phyloP scores from a whole-genome alignment of 1,139 yeast species.

The Zygosaccharomyces pseudobailii region DNA sequence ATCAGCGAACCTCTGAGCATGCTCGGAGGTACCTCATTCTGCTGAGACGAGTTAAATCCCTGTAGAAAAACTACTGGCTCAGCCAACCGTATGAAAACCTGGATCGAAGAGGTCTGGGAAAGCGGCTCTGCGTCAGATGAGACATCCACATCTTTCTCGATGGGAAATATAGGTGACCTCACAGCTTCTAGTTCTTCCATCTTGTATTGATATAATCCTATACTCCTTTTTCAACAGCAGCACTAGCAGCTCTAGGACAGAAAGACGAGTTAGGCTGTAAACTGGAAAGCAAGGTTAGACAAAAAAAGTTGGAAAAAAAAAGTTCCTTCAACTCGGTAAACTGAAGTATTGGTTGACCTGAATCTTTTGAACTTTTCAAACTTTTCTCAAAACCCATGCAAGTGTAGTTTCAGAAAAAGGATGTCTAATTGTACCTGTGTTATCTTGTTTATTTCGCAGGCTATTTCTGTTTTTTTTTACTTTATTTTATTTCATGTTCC shows the following conservation, averaged over 20 bases:
- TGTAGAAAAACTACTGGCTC: constrained; percentile 77
- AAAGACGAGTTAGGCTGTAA: not conserved
- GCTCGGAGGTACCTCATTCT: constrained; percentile 69
- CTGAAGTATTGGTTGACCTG: not conserved
- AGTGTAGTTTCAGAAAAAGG: not conserved
- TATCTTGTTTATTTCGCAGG: not conserved
- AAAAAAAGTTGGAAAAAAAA: not conserved
- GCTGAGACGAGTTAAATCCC: constrained; percentile 70
- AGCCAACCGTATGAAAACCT: constrained; percentile 45
- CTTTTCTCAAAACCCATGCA: not conserved
- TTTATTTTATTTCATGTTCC: not conserved
- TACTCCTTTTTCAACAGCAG: not conserved
- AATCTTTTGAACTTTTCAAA: too few relatives aligned
- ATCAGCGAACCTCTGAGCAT: constrained; percentile 78
- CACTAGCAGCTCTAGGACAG: not conserved
- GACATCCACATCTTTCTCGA: constrained; percentile 35
- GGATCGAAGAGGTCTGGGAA: constrained; percentile 35
- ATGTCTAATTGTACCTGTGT: not conserved
- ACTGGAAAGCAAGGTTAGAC: not conserved
- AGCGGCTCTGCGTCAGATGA: constrained; percentile 33
- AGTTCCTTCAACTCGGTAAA: not conserved
- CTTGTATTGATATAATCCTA: not conserved
- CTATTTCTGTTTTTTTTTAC: not conserved
- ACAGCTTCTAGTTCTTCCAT: constrained; percentile 20
- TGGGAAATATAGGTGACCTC: constrained; percentile 35